Conservation (phyloP, 2,329 filamentous ascomycete species). For the Xylariomycetidae sp. region DNA sequence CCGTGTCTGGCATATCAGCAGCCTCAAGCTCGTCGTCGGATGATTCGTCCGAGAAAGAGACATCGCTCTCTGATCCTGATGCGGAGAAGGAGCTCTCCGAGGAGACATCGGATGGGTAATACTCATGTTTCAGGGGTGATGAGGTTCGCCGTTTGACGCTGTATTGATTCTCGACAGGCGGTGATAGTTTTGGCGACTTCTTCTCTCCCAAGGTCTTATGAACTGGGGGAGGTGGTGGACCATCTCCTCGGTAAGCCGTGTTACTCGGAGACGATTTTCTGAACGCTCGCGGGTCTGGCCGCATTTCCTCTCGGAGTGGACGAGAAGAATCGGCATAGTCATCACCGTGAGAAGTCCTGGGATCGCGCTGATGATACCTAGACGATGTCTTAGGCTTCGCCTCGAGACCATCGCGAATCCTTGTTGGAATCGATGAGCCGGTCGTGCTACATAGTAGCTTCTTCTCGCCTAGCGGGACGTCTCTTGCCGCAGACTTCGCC, state of each 20-base stretch:
- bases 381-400: conserved; percentile 29
- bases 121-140: conserved; percentile 95
- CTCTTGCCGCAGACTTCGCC: conserved; percentile 19
- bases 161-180: conserved; percentile 40
- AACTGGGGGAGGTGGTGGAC: conserved; percentile 48
- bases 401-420: conserved; percentile 12
- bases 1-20: conserved; percentile 52
- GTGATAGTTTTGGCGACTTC: conserved; percentile 34
- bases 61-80: conserved; percentile 40
- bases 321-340: conserved; percentile 17
- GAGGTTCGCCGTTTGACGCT: conserved; percentile 67
- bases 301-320: conserved; percentile 31
- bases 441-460: conserved; percentile 17
- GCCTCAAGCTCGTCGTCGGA: conserved; percentile 55
- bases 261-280: conserved; percentile 28
- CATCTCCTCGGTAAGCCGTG: conserved; percentile 42
- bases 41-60: conserved; percentile 36
- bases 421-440: conserved; percentile 15
- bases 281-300: conserved; percentile 31
- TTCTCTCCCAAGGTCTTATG: conserved; percentile 41
- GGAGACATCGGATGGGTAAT: conserved; percentile 71
- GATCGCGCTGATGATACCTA: conserved; percentile 27
- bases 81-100: conserved; percentile 33
- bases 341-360: conserved; percentile 32
- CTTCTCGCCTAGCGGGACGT: conserved; percentile 34